Conservation (phyloP, 1,139 yeast genomes). For the Lodderomyces metapsilosis region DNA sequence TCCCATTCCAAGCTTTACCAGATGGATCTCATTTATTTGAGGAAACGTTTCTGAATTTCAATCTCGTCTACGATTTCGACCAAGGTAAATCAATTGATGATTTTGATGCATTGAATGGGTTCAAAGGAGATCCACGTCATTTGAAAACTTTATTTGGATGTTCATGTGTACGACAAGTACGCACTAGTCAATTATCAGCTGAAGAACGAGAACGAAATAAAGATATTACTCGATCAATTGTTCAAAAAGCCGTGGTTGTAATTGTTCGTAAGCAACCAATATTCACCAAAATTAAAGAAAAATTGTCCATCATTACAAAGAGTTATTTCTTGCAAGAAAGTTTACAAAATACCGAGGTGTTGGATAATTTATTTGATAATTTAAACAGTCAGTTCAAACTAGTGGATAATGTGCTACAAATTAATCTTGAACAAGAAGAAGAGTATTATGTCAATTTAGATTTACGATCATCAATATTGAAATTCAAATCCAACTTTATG, state of each 20-base stretch:
- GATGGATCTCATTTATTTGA: slow-evolving; percentile 93
- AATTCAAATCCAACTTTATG: slow-evolving; percentile 61
- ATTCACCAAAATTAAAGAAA: slow-evolving; percentile 84
- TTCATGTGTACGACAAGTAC: slow-evolving; percentile 85
- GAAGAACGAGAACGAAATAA: slow-evolving; percentile 50
- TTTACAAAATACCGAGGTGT: slow-evolving; percentile 65
- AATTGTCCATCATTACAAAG: slow-evolving; percentile 83
- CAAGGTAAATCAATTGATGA: slow-evolving; percentile 46
- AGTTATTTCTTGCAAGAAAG: slow-evolving; percentile 81
- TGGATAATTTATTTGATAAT: slow-evolving; percentile 73
- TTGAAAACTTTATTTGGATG: slow-evolving; percentile 86
- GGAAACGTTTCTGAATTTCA: slow-evolving; percentile 91
- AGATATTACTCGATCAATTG: slow-evolving; percentile 82
- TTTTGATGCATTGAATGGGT: slow-evolving; percentile 43
- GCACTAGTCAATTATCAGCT: slow-evolving; percentile 53
- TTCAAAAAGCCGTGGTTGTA: slow-evolving; percentile 91
- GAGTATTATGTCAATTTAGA: slow-evolving; percentile 72
- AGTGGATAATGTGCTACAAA: slow-evolving; percentile 22
- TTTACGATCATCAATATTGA: slow-evolving; percentile 60
- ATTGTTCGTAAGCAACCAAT: slow-evolving; percentile 77
- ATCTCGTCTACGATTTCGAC: slow-evolving; percentile 70
- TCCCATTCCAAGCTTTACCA: slow-evolving; percentile 93
- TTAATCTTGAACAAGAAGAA: slow-evolving; percentile 26
- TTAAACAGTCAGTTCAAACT: slow-evolving; percentile 43
- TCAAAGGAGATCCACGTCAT: slow-evolving; percentile 44